These are phyloP conservation scores for Ambispora gerdemannii DNA, from an alignment of 192 early-diverging fungal genomes.

Conservation along the genomic window DNA sequence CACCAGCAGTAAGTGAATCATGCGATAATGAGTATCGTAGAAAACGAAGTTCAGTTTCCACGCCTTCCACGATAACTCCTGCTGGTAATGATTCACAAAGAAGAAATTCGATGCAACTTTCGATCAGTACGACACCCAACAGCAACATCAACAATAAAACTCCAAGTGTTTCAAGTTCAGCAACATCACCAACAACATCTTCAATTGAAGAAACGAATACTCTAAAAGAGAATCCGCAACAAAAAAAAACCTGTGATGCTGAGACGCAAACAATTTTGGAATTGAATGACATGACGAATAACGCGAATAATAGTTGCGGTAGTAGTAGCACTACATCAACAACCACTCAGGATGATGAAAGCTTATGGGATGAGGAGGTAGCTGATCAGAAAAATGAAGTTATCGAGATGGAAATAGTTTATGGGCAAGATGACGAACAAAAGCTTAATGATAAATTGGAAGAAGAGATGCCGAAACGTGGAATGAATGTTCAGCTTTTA, in stretches of 20 bases:
- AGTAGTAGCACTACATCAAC: too few species aligned
- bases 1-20: neutral
- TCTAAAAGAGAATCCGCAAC: neutral
- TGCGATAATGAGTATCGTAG: neutral
- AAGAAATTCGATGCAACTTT: neutral
- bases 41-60: neutral
- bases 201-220: neutral
- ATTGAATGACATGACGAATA: too few species aligned
- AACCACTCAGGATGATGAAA: neutral
- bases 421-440: neutral
- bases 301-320: too few species aligned
- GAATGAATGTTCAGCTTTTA: constrained; percentile 25
- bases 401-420: too few species aligned
- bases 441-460: neutral
- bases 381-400: too few species aligned
- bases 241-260: neutral
- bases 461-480: neutral
- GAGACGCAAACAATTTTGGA: neutral
- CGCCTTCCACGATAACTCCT: neutral
- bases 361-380: neutral
- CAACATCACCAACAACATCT: neutral
- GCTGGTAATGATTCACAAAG: neutral
- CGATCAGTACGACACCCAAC: neutral
- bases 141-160: neutral
- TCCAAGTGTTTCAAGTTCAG: neutral